A percentile compares a stretch with the other conserved stretches of the same genome.
These are phyloP conservation scores for Oleoguttula mirabilis DNA, from an alignment of 495 filamentous ascomycete genomes.

Conservation along the genomic window DNA sequence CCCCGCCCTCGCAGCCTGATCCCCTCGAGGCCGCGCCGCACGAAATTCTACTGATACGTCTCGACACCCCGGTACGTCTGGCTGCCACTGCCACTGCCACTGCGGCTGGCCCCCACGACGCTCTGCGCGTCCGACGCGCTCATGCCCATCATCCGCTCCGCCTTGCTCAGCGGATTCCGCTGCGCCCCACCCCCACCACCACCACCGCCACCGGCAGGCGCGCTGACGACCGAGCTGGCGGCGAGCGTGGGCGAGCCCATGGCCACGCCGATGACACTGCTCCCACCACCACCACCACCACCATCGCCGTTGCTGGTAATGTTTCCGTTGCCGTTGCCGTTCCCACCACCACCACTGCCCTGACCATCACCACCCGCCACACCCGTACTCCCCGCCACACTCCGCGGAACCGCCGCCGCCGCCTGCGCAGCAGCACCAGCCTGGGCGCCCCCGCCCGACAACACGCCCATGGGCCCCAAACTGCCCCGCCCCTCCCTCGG, in stretches of 20 bases:
- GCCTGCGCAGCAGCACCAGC: not conserved
- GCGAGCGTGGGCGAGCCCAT: not conserved
- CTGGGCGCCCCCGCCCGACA: too few species aligned
- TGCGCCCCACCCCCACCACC: too few species aligned
- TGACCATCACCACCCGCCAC: not conserved
- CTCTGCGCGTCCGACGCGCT: not conserved
- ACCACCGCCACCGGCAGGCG: not conserved
- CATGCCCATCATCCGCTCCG: slow-evolving; percentile 14
- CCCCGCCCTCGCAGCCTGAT: too few species aligned
- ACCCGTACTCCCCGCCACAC: slow-evolving; percentile 11
- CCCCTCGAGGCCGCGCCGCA: too few species aligned
- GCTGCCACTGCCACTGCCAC: not conserved
- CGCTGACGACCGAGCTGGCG: not conserved
- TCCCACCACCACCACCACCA: too few species aligned
- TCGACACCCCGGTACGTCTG: slow-evolving; percentile 9
- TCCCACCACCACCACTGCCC: slow-evolving; percentile 1
- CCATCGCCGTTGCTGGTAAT: too few species aligned
- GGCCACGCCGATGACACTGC: not conserved
- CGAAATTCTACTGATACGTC: slow-evolving; percentile 7
- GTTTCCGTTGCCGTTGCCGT: too few species aligned
- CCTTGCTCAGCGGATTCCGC: slow-evolving; percentile 7
- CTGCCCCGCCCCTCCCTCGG: slow-evolving; percentile 16
- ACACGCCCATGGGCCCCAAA: too few species aligned
- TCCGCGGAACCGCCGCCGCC: slow-evolving; percentile 11
- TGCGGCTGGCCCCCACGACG: not conserved